A percentile compares a stretch with the other conserved stretches of the same genome.
Conservation (phyloP, 805 yeast species). For the Starmerella davenportii region DNA sequence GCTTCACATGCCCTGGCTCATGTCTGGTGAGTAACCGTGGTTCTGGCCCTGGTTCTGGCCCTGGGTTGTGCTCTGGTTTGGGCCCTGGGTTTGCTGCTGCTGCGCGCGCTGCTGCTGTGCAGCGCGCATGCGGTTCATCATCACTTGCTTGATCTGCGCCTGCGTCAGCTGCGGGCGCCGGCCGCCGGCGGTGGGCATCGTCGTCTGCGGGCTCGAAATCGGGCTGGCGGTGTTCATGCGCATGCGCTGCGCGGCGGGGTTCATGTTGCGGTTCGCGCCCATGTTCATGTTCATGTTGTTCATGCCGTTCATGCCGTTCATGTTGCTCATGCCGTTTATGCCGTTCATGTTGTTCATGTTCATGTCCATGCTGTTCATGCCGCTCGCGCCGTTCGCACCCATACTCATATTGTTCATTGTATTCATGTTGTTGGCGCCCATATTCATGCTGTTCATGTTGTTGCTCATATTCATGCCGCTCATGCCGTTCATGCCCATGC, state of each 20-base stretch:
- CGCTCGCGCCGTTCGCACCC: constrained; percentile 4
- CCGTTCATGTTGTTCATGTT: constrained; percentile 5
- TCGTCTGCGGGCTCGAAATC: constrained; percentile 1
- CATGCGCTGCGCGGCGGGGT: background rate
- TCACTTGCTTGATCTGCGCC: constrained; percentile 10
- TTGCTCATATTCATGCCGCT: constrained; percentile 8
- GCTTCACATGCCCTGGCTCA: background rate
- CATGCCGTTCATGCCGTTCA: constrained; percentile 13
- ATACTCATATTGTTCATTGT: background rate
- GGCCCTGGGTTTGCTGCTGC: constrained; percentile 1
- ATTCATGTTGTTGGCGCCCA: constrained; percentile 2
- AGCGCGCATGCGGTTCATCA: constrained; percentile 7
- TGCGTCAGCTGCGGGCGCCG: constrained; percentile 3
- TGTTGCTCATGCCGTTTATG: constrained; percentile 1
- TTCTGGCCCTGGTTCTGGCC: constrained; percentile 1
- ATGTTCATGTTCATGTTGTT: constrained; percentile 19
- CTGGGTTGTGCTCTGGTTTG: constrained; percentile 3
- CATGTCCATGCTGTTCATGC: constrained; percentile 5
- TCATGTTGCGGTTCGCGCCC: constrained; percentile 7
- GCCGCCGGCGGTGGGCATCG: background rate
- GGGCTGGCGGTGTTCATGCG: background rate
- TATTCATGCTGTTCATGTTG: constrained; percentile 20
- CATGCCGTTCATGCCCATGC: constrained; percentile 1
- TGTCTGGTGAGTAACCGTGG: background rate
- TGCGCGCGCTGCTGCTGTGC: background rate